Evolutionary conservation across 1,284 basidiomycete species (phyloP).

Genomic region (Singerocomus inundabilis): DNA sequence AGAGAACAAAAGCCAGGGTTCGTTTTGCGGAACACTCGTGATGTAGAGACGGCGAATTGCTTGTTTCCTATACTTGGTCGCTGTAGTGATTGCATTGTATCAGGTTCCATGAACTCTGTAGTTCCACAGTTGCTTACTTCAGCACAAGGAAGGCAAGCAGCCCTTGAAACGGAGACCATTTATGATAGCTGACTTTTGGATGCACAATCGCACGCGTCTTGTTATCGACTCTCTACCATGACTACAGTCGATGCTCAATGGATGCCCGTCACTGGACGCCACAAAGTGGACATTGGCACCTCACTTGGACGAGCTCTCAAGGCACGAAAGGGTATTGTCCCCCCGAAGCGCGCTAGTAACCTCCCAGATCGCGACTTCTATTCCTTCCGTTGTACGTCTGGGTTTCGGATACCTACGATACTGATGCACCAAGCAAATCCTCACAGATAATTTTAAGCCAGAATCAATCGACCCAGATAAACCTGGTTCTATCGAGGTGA

Average conservation of each 20-base stretch:
- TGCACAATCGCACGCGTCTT: slow-evolving; percentile 19
- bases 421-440: slow-evolving; percentile 4
- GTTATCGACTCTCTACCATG: slow-evolving; percentile 39
- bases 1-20: slow-evolving; percentile 25
- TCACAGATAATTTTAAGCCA: slow-evolving; percentile 70
- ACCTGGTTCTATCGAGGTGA: slow-evolving; percentile 61
- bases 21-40: slow-evolving; percentile 18
- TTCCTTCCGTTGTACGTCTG: slow-evolving; percentile 63
- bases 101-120: not conserved
- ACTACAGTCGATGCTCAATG: slow-evolving; percentile 45
- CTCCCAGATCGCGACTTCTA: slow-evolving; percentile 65
- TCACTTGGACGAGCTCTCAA: slow-evolving; percentile 59
- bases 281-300: slow-evolving; percentile 53
- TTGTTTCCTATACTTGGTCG: slow-evolving; percentile 6
- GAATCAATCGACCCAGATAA: slow-evolving; percentile 61
- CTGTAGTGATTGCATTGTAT: slow-evolving; percentile 1
- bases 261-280: slow-evolving; percentile 55
- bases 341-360: slow-evolving; percentile 40
- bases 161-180: slow-evolving; percentile 11
- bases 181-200: slow-evolving; percentile 12
- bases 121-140: slow-evolving; percentile 24
- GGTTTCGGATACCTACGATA: slow-evolving; percentile 2
- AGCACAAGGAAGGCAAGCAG: slow-evolving; percentile 18
- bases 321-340: slow-evolving; percentile 51
- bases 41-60: slow-evolving; percentile 2